These are phyloP conservation scores for Cornus florida DNA, from an alignment of 148 eudicot genomes.

Conservation along the genomic window DNA sequence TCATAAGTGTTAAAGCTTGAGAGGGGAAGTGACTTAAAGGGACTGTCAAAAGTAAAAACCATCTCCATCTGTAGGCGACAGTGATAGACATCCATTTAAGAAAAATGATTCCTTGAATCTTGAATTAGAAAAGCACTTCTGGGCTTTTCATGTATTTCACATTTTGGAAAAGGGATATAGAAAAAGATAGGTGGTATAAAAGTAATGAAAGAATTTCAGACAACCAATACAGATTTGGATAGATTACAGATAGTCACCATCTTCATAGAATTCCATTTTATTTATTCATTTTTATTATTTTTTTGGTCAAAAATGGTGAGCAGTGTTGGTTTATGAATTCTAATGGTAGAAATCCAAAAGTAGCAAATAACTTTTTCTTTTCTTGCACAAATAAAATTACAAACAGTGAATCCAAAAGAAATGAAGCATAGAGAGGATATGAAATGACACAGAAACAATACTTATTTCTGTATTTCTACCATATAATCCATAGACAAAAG, in stretches of 20 bases:
- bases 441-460: not conserved
- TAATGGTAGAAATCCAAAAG: not conserved
- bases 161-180: not conserved
- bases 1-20: constrained; percentile 1
- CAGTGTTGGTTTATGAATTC: not conserved
- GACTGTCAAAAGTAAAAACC: constrained; percentile 13
- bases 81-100: constrained; percentile 39
- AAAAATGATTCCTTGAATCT: constrained; percentile 27
- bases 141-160: not conserved
- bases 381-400: not conserved
- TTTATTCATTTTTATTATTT: too few species aligned
- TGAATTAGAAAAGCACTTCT: constrained; percentile 11
- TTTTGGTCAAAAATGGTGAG: not conserved
- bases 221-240: not conserved
- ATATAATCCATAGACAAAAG: not conserved
- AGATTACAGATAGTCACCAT: constrained; percentile 21
- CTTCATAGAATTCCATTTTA: not conserved
- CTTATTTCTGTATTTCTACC: not conserved
- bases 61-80: constrained; percentile 17
- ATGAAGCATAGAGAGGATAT: not conserved
- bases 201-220: not conserved
- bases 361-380: not conserved
- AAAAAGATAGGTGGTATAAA: constrained; percentile 21
- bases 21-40: constrained; percentile 16
- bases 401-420: not conserved